Evolutionary conservation across 139 green algal genomes (phyloP).

Genomic region (Volvox reticuliferus): DNA sequence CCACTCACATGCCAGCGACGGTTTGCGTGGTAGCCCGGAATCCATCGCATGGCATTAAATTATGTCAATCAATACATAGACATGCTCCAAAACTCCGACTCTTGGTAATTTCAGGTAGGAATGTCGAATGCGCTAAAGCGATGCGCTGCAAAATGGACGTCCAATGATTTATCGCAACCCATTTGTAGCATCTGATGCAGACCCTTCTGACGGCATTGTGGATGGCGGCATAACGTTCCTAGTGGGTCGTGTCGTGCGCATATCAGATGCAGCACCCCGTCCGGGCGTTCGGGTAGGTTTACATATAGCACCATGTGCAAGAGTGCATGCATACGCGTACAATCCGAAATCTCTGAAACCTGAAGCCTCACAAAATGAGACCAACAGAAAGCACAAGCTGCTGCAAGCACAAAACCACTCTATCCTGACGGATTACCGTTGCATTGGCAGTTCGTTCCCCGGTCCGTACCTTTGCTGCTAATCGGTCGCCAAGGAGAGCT

Average conservation of each 20-base stretch:
- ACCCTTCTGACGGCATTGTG: background rate
- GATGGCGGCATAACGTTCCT: background rate
- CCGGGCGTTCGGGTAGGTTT: background rate
- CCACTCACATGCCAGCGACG: background rate
- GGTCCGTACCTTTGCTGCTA: no score
- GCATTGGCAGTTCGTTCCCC: background rate
- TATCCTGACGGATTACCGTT: background rate
- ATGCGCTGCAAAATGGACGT: background rate
- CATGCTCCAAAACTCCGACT: background rate
- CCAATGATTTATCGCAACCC: background rate
- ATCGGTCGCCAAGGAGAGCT: no score
- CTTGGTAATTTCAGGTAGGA: background rate
- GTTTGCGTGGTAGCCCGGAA: background rate
- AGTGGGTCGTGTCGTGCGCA: background rate
- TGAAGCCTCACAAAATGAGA: no score
- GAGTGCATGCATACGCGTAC: background rate
- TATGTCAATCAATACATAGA: background rate
- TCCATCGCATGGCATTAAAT: background rate
- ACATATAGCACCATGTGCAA: background rate
- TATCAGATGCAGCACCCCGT: background rate
- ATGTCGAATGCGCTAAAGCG: background rate
- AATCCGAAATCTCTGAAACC: no score
- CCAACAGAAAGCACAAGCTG: background rate
- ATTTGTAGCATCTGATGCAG: background rate
- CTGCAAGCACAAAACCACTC: background rate